Percentiles rank a stretch among this genome's conserved stretches.
These are phyloP conservation scores for Chlamydomonas incerta DNA, from an alignment of 139 green algal genomes.

Conservation along the genomic window DNA sequence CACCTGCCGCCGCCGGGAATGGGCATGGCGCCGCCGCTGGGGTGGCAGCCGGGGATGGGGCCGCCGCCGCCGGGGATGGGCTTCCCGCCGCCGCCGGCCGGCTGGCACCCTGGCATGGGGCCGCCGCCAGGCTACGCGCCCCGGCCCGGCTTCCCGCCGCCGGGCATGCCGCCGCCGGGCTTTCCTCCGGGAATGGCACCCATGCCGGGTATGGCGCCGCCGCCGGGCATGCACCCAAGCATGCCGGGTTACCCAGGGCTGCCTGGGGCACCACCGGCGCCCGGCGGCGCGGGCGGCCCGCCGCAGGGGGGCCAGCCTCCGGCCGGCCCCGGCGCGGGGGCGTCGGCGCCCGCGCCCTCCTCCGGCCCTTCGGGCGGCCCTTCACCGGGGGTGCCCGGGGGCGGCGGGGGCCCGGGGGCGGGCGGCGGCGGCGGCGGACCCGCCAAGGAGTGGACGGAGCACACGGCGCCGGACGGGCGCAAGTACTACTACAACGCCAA, in stretches of 20 bases:
- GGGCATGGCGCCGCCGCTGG: not conserved
- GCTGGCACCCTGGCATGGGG: not conserved
- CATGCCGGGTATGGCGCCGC: not conserved
- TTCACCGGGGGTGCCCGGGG: not conserved
- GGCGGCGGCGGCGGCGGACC: not conserved
- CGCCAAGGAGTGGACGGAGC: constrained; percentile 89
- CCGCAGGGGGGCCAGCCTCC: not conserved
- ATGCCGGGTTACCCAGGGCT: constrained; percentile 16
- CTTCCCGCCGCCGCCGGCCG: not conserved
- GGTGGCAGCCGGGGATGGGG: constrained; percentile 28
- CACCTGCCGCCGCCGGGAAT: not conserved
- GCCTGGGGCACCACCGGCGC: not conserved
- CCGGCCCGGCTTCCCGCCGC: not conserved
- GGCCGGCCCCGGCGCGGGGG: not conserved
- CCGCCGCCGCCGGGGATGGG: not conserved
- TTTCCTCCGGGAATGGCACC: not conserved
- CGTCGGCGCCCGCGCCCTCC: not conserved
- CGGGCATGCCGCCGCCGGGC: constrained; percentile 8
- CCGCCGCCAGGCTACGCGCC: constrained; percentile 4
- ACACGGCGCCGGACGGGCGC: constrained; percentile 87
- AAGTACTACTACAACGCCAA: constrained; percentile 95
- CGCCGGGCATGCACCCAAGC: not conserved
- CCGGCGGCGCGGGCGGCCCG: not conserved
- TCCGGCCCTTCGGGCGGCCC: not conserved
- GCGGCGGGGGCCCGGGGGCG: not conserved